Evolutionary conservation across 2,329 filamentous ascomycete genomes (phyloP), one percentile per base, ranked within the genome.

Genomic region (Metarhizium guizhouense): DNA sequence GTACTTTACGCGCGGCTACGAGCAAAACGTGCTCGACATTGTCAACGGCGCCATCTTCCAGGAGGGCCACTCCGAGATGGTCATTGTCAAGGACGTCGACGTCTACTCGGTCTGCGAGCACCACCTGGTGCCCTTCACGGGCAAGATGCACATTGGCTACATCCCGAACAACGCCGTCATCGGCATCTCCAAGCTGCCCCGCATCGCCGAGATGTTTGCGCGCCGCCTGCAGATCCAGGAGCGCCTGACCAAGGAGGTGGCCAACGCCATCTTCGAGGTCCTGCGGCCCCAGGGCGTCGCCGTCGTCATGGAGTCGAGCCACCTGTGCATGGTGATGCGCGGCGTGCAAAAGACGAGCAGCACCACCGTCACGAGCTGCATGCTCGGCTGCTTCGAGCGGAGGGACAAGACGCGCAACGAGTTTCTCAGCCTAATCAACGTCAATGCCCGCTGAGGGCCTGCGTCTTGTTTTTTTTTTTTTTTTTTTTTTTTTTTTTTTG

Each of bases 131-230:
- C 94, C 94, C 0, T 99, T 99, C 66, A 93, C 83, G 3, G 94
- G 94, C 65, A 97, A 96, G 90, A 97, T 99, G 90, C 94, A 99
- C 74, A 97, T 99, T 64, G 94, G 92, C 57, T 99, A 99, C 73
- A 97, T 99, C 60, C 94, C 94, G 34, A 85, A 86, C 66, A 84
- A 91, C 68, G 85, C 92, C 57, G 92, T 99, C 53, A 90, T 99
- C 59, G 94, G 94, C 52, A 86, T 99, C 53, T 96, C 92, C 36
- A 99, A 99, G 71, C 81, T 99, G 52, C 93, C 93, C 30, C 87
- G 94, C 59, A 93, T 99, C 61, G 94, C 93, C 54, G 92, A 99
- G 68, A 95, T 99, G 90, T 99, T 96, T 74, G 87, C 88, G 51
- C 87, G 94, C 54, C 81, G 94, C 55, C 80, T 99, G 4, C 94